Base-by-base conservation (phyloP, 768 basidiomycete genomes). In the Peribolospora kevripleyi region DNA sequence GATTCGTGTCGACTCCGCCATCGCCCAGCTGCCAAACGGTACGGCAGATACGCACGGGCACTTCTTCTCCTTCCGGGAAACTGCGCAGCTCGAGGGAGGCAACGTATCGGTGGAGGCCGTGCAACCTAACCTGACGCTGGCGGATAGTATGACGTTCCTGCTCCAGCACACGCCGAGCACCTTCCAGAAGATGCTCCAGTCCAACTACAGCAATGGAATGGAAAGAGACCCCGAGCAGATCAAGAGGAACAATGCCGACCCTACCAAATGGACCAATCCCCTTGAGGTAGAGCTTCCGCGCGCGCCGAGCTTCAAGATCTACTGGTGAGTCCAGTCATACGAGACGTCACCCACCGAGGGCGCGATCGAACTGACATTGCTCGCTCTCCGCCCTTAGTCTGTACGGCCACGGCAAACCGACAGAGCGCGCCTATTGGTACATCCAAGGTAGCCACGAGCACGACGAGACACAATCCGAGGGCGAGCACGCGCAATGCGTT, bases 341-440 rank as follows among this genome's bases (percentile, higher is more conserved):
- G 11, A 9, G 48, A 1, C 8, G 36, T 48, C 8, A 11, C 53
- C 42, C 37, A 48, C 37, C 10, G n/a, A n/a, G 8, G 25, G 25
- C 25, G 25, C 25, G 50, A 54, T 46, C 11, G 54, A 40, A 52
- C 14, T 13, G 47, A 51, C 13, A 37, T 51, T 14, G 13, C 42
- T 8, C 8, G 42, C 25, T 37, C 13, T 8, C 40, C 39, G 4
- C 6, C 7, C 49, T n/a, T 40, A 11, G 43, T 59, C 76, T 88
- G 3, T 95, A 97, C 69, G 91, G 91, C 0, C 81, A 85, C 60
- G 91, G 91, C 14, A 95, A 95, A 65, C 83, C 88, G 61, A 98
- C 64, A 42, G 64, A 63, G 54, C 58, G 62, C 1, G 54, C 55
- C 54, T 53, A 55, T 46, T 55, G 51, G 49, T 57, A 55, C n/a